Evolutionary conservation across 2,329 filamentous ascomycete genomes (phyloP), one percentile per base, ranked within the genome.

Genomic region (Penicillium sp.): DNA sequence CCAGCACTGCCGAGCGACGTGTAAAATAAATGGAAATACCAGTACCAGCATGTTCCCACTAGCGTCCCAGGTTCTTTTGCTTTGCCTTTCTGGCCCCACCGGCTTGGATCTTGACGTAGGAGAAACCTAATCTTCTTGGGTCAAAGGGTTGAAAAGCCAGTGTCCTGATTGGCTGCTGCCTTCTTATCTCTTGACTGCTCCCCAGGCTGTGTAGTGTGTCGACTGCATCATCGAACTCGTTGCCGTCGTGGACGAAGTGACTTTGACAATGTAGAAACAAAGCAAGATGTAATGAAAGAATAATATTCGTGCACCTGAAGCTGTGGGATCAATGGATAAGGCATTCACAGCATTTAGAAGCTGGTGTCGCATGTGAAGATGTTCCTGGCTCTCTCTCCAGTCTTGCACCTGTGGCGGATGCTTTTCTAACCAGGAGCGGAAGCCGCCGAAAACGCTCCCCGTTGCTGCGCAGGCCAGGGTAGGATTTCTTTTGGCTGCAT

Each of bases 41-140:
- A 52, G 31, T 58, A 58, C 56, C 47, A 51, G 23, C 54, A 38
- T 31, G 41, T 58, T 62, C 62, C 60, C 58, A 61, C 60, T 66
- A 66, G 64, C 60, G 62, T 51, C 62, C 53, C 49, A 64, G 58
- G 26, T 26, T 58, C 53, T 52, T 21, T 55, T 54, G 52, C 58
- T 62, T 52, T 57, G 53, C 60, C 52, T 63, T 63, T 63, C 51
- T 60, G 60, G 63, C 66, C 64, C 64, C 69, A 68, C 67, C 55
- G 13, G 47, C 60, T 67, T 71, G 67, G 70, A 71, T 73, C 72
- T 73, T 76, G 73, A 76, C 74, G 73, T 76, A 74, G 73, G 62
- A 64, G 56, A 72, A 74, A 71, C 65, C 70, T 76, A 75, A 75
- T 75, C 72, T 70, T 66, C 66, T 68, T 67, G 67, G 26, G 63